These are phyloP conservation scores for Pichia phayaonensis DNA, from an alignment of 805 yeast species.

Conservation along the genomic window DNA sequence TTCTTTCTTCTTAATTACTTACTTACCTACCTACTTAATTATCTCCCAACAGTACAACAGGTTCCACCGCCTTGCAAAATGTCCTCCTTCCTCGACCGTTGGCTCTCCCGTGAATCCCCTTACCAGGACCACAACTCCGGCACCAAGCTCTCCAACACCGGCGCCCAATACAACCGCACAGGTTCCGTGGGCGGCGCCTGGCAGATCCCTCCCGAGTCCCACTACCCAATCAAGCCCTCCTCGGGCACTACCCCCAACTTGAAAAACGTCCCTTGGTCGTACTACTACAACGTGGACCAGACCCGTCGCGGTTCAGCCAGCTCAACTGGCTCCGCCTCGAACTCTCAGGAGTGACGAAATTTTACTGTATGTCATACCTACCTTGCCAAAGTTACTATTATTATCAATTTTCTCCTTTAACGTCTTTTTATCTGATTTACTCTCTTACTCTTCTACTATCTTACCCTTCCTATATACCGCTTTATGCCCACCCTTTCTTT, in stretches of 20 bases:
- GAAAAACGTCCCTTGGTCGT: slow-evolving; percentile 25
- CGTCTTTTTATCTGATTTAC: no score
- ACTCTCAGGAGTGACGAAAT: no score
- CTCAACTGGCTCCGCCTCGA: not conserved
- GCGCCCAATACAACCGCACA: slow-evolving; percentile 12
- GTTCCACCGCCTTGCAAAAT: slow-evolving; percentile 9
- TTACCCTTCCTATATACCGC: not conserved
- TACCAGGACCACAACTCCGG: not conserved
- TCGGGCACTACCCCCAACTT: slow-evolving; percentile 22
- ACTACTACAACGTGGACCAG: slow-evolving; percentile 13
- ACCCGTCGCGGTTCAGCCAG: not conserved
- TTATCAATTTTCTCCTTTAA: no score
- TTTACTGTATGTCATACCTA: no score
- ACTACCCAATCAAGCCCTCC: not conserved
- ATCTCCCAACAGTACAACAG: not conserved
- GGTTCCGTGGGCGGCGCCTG: not conserved
- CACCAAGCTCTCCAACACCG: slow-evolving; percentile 19
- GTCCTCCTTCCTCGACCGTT: slow-evolving; percentile 30
- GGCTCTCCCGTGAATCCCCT: slow-evolving; percentile 21
- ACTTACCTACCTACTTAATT: no score
- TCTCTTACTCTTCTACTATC: no score
- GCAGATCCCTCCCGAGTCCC: not conserved
- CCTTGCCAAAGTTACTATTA: no score
- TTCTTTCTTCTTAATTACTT: no score
- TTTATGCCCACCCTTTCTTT: not conserved